These are phyloP conservation scores for Serendipita sp. DNA, from an alignment of 768 basidiomycete species.

Conservation along the genomic window DNA sequence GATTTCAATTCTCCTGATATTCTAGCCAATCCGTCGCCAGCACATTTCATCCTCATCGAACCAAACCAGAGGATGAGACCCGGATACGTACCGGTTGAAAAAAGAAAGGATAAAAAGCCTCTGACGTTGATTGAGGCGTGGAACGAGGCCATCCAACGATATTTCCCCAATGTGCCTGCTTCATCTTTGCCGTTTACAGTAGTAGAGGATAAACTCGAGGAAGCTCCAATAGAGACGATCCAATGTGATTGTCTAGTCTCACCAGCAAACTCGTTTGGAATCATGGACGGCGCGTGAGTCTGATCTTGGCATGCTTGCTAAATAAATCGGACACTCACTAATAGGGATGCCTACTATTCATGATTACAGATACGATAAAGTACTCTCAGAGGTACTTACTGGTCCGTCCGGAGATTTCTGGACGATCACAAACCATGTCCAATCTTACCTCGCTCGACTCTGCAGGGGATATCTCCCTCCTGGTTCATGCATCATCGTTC, in stretches of 20 bases:
- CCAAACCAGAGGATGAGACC: background rate
- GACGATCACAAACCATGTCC: slow-evolving; percentile 14
- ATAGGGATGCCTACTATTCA: background rate
- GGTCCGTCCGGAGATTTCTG: slow-evolving; percentile 10
- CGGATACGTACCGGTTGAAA: no score
- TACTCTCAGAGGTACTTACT: slow-evolving; percentile 12
- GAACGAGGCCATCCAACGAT: background rate
- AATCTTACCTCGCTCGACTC: slow-evolving; percentile 12
- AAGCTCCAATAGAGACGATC: background rate
- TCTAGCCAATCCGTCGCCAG: background rate
- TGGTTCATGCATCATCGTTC: slow-evolving; percentile 16
- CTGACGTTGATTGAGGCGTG: background rate
- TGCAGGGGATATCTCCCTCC: slow-evolving; percentile 16
- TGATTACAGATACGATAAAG: slow-evolving; percentile 13
- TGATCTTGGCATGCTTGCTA: no score
- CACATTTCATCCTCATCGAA: slow-evolving; percentile 4
- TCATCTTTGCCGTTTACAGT: background rate
- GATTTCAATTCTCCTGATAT: no score
- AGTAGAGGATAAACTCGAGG: background rate
- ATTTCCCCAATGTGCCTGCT: background rate
- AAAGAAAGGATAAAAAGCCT: background rate
- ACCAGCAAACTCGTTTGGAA: slow-evolving; percentile 19
- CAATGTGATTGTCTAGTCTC: slow-evolving; percentile 18
- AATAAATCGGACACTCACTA: background rate
- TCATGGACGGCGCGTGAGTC: slow-evolving; percentile 18